phyloP scores from a whole-genome alignment of 2,329 filamentous ascomycete genomes.

The Albifimbria verrucaria region DNA sequence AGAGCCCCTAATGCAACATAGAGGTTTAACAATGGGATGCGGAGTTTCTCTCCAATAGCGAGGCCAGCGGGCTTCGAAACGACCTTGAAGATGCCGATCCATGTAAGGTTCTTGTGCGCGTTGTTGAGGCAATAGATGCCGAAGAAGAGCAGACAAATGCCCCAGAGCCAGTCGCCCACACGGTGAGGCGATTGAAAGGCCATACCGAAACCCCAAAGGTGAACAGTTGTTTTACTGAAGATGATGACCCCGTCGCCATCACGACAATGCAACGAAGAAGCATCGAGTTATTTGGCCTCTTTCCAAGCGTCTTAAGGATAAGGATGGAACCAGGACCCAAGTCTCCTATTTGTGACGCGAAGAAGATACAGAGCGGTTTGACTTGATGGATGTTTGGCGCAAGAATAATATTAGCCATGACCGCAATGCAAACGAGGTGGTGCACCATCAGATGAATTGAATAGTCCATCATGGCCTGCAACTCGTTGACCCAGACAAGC shows the following conservation, averaged over 20 bases:
- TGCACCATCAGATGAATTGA: constrained; percentile 19
- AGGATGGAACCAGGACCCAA: constrained; percentile 13
- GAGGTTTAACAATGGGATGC: background rate
- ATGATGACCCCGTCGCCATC: constrained; percentile 10
- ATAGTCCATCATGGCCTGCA: constrained; percentile 10
- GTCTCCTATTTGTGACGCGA: constrained; percentile 21
- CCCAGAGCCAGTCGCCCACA: constrained; percentile 17
- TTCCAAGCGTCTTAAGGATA: constrained; percentile 15
- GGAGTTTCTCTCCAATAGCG: background rate
- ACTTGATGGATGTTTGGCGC: constrained; percentile 19
- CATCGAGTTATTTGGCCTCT: constrained; percentile 10
- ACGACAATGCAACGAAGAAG: constrained; percentile 12
- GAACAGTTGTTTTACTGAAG: constrained; percentile 11
- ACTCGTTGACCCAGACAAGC: constrained; percentile 18
- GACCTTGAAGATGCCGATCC: constrained; percentile 10
- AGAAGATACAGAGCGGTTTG: constrained; percentile 20
- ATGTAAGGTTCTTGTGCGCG: constrained; percentile 13
- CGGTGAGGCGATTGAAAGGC: constrained; percentile 16
- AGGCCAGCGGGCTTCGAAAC: background rate
- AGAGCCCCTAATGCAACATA: too few species aligned
- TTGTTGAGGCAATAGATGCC: constrained; percentile 14
- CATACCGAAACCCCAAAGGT: constrained; percentile 14
- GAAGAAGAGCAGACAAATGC: constrained; percentile 15
- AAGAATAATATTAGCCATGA: constrained; percentile 16
- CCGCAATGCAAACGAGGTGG: constrained; percentile 18